Base-by-base conservation (phyloP, 768 basidiomycete species). In the Tephrocybe sp. region DNA sequence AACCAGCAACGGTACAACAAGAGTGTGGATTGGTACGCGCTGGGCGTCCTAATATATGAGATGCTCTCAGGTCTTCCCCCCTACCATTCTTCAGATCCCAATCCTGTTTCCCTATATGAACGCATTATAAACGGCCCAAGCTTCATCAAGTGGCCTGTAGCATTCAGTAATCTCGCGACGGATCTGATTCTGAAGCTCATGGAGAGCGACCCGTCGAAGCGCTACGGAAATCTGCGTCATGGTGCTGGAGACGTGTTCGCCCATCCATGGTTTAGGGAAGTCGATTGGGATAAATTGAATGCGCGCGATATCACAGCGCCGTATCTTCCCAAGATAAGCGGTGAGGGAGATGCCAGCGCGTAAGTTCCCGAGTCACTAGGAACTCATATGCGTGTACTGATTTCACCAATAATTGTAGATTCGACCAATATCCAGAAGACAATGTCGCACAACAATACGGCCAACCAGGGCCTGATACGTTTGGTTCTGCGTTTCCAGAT, bases 11-110 rank as follows among this genome's bases (percentile, higher is more conserved):
- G 94, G 5, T 98, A 99, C 66, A 96, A 95, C 65, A 96, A 97
- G 68, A 88, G 86, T 51, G 96, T 98, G 2, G 97, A 99, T 65
- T 99, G 95, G 95, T 99, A 98, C 72, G 96, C 97, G 1, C 81
- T 98, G 45, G 97, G 97, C 45, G 92, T 99, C 48, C 84, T 99
- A 54, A 89, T 95, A 50, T 99, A 90, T 66, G 97, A 99, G 70
- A 98, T 98, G 95, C 80, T 99, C 38, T 93, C 90, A 0, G 97
- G 97, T 7, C 85, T 89, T 23, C 93, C 95, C 23, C 97, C 97
- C 0, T 98, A 93, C 74, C 95, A 97, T 70, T 88, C 90, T 66
- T 74, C 80, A 21, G 91, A 93, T 64, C 82, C 76, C 41, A 90
- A 93, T 62, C 95, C 90, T 18, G 82, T 95, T 61, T 73, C 83